Evolutionary conservation across 2,329 filamentous ascomycete species (phyloP), one percentile per base, ranked within the genome.

Genomic region (Penicillium sp.): DNA sequence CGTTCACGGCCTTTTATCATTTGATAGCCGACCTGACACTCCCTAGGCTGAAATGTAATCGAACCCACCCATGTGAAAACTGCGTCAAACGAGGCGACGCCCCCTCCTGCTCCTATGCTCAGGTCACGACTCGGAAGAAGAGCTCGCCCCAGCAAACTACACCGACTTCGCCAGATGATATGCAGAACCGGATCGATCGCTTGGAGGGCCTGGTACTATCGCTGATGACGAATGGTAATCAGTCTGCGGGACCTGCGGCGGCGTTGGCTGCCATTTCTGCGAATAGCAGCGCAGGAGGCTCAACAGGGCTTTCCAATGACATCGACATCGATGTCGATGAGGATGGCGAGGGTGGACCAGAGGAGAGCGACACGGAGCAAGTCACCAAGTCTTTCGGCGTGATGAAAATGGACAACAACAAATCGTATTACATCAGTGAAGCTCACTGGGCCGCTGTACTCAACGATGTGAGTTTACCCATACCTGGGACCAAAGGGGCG

Each of bases 141-240:
- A 85, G 73, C 52, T 64, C 65, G 8, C 62, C 73, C 34, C 79
- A 78, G 66, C 83, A 86, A 72, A 82, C 75, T 49, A 61, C 75
- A 47, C 75, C 83, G 74, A 79, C 81, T 51, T 79, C 82, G 63
- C 90, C 93, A 45, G 92, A 96, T 80, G 93, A 96, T 74, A 96
- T 97, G 93, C 93, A 97, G 77, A 95, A 95, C 69, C 88, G 94
- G 70, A 97, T 97, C 76, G 92, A 97, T 77, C 85, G 93, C 65
- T 81, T 97, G 61, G 93, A 97, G 80, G 88, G 89, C 63, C 78
- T 97, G 70, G 93, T 97, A 56, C 76, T 97, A 60, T 95, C 90
- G 26, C 74, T 97, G 68, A 96, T 97, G 93, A 93, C 93, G 67
- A 92, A 89, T 70, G 90, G 90, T 52, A 81, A 80, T n/a, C 79